Evolutionary conservation across 768 basidiomycete species (phyloP), one percentile per base, ranked within the genome.

Genomic region (Leccinum longicurvipes): DNA sequence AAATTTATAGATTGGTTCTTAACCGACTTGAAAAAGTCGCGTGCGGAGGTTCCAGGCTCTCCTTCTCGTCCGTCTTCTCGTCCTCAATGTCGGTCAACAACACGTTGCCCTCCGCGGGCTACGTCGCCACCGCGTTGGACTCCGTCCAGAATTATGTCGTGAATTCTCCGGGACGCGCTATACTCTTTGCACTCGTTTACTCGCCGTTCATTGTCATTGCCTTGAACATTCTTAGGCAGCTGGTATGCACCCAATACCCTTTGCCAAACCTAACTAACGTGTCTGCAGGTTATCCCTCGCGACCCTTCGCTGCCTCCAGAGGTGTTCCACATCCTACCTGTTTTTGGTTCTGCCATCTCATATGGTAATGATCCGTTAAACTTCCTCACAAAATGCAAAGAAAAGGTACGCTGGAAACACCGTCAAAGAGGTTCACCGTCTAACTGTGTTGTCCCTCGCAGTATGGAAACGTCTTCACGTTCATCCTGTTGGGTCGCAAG

Each of bases 381-480:
- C 50, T 98, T 98, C 75, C 86, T 95, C 73, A 84, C 86, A 55
- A 74, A 80, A 36, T 89, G 86, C 66, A 82, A 82, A 60, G 83
- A 88, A 65, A 92, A 91, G 83, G 93, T 89, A 51, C 10, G 55
- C 54, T 84, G 42, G 47, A 56, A 19, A 28, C 31, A 1, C 7
- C 46, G 12, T 19, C 14, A 1, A 36, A 11, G 19, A 15, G 25
- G 29, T 19, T 59, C 28, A 27, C 31, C 24, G 23, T 29, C 19
- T 19, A 44, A 57, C 29, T 5, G 21, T 41, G 23, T 25, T 50
- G 45, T 31, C 56, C 25, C 45, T 50, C 23, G 12, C 56, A 99
- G 97, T 87, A 98, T 65, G 97, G 97, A 54, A 82, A 97, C 58
- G 85, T 98, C n/a, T 99, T 98, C 77, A 95, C 95, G 1, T 98